Conservation (phyloP, 495 filamentous ascomycete genomes). For the Wilcoxina mikolae region DNA sequence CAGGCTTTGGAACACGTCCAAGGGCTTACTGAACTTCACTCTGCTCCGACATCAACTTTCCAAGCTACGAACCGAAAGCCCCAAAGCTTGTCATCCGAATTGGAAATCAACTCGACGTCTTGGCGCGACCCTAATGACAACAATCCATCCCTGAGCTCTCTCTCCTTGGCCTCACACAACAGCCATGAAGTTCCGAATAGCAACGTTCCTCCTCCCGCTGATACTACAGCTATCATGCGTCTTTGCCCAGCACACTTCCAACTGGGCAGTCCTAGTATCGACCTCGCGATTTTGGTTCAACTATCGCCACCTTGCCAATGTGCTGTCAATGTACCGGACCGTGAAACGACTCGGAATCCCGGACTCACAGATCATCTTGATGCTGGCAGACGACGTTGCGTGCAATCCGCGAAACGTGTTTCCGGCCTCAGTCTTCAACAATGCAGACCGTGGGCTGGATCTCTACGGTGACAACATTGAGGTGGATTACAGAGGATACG, state of each 20-base stretch:
- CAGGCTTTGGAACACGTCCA: no score
- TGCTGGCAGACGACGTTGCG: slow-evolving; percentile 98
- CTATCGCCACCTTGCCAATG: slow-evolving; percentile 95
- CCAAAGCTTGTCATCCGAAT: no score
- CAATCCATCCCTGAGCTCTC: no score
- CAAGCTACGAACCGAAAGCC: no score
- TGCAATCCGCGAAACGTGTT: slow-evolving; percentile 98
- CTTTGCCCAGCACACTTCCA: slow-evolving; percentile 75
- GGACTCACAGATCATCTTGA: slow-evolving; percentile 96
- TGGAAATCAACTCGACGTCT: no score
- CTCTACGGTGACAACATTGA: slow-evolving; percentile 98
- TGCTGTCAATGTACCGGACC: slow-evolving; percentile 92
- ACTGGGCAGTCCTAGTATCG: slow-evolving; percentile 94
- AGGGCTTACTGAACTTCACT: no score
- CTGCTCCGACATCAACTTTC: no score
- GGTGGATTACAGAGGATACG: slow-evolving; percentile 94
- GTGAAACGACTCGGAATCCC: slow-evolving; percentile 96
- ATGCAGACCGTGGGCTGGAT: slow-evolving; percentile 86
- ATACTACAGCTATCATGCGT: slow-evolving; percentile 36
- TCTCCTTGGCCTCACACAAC: no score
- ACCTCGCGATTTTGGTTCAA: slow-evolving; percentile 99
- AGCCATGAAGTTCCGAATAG: slow-evolving; percentile 27
- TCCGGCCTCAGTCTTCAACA: slow-evolving; percentile 95
- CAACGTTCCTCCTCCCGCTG: slow-evolving; percentile 30
- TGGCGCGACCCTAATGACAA: no score